Conservation (phyloP, 2,329 filamentous ascomycete species). For the Chalaropsis ovoidea region DNA sequence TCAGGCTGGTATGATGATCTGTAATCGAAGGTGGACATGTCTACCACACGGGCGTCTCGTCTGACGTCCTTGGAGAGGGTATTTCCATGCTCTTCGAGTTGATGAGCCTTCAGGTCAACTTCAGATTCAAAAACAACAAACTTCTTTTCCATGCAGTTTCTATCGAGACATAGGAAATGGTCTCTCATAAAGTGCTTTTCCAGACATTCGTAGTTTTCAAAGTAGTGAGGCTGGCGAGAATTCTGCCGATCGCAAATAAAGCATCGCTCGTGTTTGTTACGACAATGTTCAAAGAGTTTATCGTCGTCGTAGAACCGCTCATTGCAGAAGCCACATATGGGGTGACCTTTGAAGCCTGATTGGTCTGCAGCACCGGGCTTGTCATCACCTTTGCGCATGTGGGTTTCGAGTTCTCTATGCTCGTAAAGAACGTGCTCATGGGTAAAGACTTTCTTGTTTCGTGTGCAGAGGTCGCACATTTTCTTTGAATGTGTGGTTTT, state of each 20-base stretch:
- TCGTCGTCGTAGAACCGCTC: conserved; percentile 92
- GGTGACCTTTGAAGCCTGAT: conserved; percentile 92
- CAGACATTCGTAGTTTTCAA: conserved; percentile 73
- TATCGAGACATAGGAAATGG: conserved; percentile 75
- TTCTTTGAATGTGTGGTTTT: conserved; percentile 71
- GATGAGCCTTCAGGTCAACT: conserved; percentile 89
- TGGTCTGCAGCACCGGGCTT: conserved; percentile 81
- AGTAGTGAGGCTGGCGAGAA: conserved; percentile 74
- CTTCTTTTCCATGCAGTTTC: conserved; percentile 89
- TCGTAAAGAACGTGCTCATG: conserved; percentile 94
- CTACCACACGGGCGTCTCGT: conserved; percentile 72
- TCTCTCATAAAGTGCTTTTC: conserved; percentile 80
- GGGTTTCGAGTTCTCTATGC: conserved; percentile 65
- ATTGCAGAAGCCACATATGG: conserved; percentile 84
- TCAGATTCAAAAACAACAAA: conserved; percentile 94
- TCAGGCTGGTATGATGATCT: conserved; percentile 58
- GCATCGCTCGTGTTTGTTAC: conserved; percentile 88
- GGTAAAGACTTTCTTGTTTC: conserved; percentile 96
- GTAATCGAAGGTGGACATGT: conserved; percentile 78
- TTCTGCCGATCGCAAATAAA: conserved; percentile 76
- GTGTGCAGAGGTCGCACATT: conserved; percentile 81
- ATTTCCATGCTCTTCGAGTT: conserved; percentile 70
- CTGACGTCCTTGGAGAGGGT: conserved; percentile 72
- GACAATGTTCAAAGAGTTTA: conserved; percentile 86
- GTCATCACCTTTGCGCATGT: conserved; percentile 86